A percentile compares a stretch with the other conserved stretches of the same genome.
Conservation (phyloP, 495 filamentous ascomycete species). For the Penicillium nucicola region DNA sequence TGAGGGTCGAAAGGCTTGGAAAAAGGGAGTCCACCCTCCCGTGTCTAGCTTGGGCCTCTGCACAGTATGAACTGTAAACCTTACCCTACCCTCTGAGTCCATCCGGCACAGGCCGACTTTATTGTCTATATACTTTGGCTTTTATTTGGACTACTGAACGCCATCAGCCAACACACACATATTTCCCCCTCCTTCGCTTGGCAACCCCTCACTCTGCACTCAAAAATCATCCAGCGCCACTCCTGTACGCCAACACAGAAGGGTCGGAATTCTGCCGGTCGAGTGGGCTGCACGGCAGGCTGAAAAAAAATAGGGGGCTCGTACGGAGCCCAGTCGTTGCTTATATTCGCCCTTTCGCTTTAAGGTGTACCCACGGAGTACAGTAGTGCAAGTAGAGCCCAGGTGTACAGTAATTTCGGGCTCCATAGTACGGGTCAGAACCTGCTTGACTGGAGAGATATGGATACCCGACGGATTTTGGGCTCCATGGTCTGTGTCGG, state of each 20-base stretch:
- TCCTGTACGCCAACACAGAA: constrained; percentile 5
- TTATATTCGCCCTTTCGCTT: constrained; percentile 1
- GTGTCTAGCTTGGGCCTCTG: constrained; percentile 19
- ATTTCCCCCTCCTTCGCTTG: too few species aligned
- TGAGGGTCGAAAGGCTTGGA: too few species aligned
- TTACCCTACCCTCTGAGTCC: constrained; percentile 5
- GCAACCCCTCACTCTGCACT: neutral
- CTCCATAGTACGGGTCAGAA: constrained; percentile 5
- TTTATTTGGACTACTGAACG: constrained; percentile 1
- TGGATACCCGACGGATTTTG: constrained; percentile 4
- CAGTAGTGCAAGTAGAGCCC: neutral
- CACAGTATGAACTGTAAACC: constrained; percentile 1
- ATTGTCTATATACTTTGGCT: neutral
- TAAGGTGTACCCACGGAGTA: neutral
- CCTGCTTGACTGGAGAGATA: neutral
- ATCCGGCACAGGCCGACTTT: constrained; percentile 24
- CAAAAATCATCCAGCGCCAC: constrained; percentile 1
- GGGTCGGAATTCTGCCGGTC: constrained; percentile 10
- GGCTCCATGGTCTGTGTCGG: neutral
- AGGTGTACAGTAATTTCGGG: constrained; percentile 12
- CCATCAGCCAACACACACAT: neutral
- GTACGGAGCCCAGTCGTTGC: constrained; percentile 3
- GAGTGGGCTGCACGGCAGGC: constrained; percentile 24
- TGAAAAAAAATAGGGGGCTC: constrained; percentile 14
- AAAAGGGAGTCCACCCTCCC: constrained; percentile 12